These are phyloP conservation scores for Aegilops tauschii DNA, from an alignment of 176 grass and related monocot genomes.

Conservation along the genomic window DNA sequence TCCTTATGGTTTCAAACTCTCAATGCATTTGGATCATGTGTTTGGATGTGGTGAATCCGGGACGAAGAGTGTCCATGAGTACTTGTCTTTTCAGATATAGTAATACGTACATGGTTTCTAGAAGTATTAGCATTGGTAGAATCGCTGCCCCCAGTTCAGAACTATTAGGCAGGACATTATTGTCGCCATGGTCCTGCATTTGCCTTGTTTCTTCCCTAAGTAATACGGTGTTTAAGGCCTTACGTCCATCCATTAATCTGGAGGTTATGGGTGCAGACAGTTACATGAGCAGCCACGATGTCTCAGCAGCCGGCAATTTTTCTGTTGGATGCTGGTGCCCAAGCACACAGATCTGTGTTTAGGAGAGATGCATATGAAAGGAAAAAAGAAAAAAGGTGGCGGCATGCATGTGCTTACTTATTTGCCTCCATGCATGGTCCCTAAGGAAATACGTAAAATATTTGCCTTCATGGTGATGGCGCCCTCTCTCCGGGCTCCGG, in stretches of 20 bases:
- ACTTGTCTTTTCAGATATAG: not conserved
- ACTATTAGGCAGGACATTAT: not conserved
- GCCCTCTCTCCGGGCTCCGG: not conserved
- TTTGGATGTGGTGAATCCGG: not conserved
- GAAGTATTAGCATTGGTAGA: not conserved
- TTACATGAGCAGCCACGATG: not conserved
- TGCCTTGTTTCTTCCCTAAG: conserved; percentile 10
- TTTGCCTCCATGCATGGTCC: conserved; percentile 19
- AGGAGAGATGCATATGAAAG: conserved; percentile 13
- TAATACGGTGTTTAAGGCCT: conserved; percentile 18
- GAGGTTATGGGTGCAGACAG: not conserved
- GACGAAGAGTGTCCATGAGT: not conserved
- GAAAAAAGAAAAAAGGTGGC: not conserved
- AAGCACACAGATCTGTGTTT: not conserved
- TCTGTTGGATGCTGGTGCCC: not conserved
- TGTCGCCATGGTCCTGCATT: conserved; percentile 15
- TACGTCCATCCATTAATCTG: conserved; percentile 26
- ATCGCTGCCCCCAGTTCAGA: not conserved
- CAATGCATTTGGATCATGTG: not conserved
- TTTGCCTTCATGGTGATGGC: conserved; percentile 36
- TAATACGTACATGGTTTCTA: not conserved
- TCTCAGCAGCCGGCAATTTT: not conserved
- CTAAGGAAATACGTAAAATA: not conserved
- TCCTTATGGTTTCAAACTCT: not conserved
- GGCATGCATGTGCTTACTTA: conserved; percentile 45